Conservation (phyloP, 2,329 filamentous ascomycete species). For the Arthrobotrys conoides region DNA sequence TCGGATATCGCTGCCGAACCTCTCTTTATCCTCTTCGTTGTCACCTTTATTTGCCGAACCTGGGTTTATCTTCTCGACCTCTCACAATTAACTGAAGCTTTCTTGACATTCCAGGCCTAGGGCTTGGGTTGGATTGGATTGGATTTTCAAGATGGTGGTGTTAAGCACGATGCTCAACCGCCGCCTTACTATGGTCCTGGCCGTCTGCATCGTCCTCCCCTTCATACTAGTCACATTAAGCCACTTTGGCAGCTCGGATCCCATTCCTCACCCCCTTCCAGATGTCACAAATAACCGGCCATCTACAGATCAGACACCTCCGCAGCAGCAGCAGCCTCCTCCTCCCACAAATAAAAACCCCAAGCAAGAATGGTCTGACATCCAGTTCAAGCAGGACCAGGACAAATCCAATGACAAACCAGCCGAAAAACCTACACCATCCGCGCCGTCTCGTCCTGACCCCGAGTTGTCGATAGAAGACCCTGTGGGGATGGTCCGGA, state of each 20-base stretch:
- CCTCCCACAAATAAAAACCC: constrained; percentile 15
- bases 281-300: neutral
- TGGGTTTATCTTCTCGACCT: neutral
- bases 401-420: constrained; percentile 17
- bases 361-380: constrained; percentile 55
- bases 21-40: neutral
- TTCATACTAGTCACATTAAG: constrained; percentile 48
- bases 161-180: constrained; percentile 46
- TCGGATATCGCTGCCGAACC: constrained; percentile 35
- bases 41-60: constrained; percentile 4
- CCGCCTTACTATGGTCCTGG: constrained; percentile 40
- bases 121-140: constrained; percentile 14
- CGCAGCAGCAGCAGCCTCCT: constrained; percentile 26
- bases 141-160: constrained; percentile 23
- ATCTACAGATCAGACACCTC: neutral
- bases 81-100: neutral
- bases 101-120: constrained; percentile 8
- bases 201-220: constrained; percentile 42
- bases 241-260: constrained; percentile 22
- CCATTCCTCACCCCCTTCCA: neutral
- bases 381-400: constrained; percentile 41
- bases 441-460: constrained; percentile 7
- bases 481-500: constrained; percentile 34
- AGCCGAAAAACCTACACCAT: constrained; percentile 12
- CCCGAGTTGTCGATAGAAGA: constrained; percentile 37